Evolutionary conservation across 768 basidiomycete genomes (phyloP), one percentile per base, ranked within the genome.

Genomic region (Collybia sordida): DNA sequence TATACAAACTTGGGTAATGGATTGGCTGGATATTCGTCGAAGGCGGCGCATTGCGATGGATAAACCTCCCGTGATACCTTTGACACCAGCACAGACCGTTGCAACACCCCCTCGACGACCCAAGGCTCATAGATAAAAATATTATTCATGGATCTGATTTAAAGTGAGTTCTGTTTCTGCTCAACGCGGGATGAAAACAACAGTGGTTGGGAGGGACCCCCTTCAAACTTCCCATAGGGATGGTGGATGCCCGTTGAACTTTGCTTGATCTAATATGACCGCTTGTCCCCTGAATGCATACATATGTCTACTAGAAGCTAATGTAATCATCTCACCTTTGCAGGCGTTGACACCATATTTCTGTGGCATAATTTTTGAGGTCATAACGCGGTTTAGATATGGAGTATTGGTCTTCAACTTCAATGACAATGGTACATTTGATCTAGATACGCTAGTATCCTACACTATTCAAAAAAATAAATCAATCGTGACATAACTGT

Each of bases 241-340:
- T 54, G 64, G 69, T 57, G 65, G 85, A 77, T 64, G 68, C 73
- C 77, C 83, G 12, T 35, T 83, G 88, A 82, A 68, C 67, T 54
- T 65, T 75, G 77, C 90, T 92, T 92, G 90, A 92, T 92, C 90
- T 92, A 92, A 92, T 91, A 85, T 91, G 90, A 92, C 79, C 69
- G 58, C 54, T 43, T 23, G 4, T 34, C 14, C 28, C 19, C 4
- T 36, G 6, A 24, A 24, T 21, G 4, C 8, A 22, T 38, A 40
- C n/a, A 8, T 15, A n/a, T 9, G 3, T 31, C 31, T 3, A 31
- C 31, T 31, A 11, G 3, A 31, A 31, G 31, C 31, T 31, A 14
- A 31, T 31, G 14, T 31, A 31, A 11, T 14, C 11, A 31, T 14
- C 31, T 4, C 5, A 11, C 11, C 31, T 31, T 31, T 11, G 9